A percentile compares a stretch with the other conserved stretches of the same genome.
Evolutionary conservation across 305 asterid species (phyloP).

Genomic region (Salvia sclarea): DNA sequence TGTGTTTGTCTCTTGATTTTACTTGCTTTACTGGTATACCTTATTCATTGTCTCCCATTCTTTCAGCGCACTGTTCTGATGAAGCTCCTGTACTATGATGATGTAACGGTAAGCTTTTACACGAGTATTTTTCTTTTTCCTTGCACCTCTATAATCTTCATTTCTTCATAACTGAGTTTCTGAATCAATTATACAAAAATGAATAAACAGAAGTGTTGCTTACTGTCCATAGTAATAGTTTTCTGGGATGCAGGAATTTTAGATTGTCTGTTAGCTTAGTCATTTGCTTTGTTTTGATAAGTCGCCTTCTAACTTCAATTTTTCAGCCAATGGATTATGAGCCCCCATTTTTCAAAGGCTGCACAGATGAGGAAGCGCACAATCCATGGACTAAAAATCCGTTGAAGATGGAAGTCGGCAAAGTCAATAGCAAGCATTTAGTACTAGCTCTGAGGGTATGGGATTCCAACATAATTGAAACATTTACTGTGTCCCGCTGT

Average conservation of each 20-base stretch:
- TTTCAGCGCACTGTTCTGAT: constrained; percentile 88
- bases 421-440: constrained; percentile 87
- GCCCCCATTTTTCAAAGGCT: constrained; percentile 92
- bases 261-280: constrained; percentile 10
- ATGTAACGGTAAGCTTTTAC: constrained; percentile 71
- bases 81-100: constrained; percentile 90
- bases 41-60: constrained; percentile 31
- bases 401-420: constrained; percentile 92
- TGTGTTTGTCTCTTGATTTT: constrained; percentile 17
- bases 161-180: constrained; percentile 8
- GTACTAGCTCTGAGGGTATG: constrained; percentile 83
- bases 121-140: background rate
- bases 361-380: constrained; percentile 79
- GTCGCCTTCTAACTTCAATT: constrained; percentile 28
- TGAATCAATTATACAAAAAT: constrained; percentile 2
- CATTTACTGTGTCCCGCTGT: constrained; percentile 15
- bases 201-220: constrained; percentile 5
- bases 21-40: constrained; percentile 22
- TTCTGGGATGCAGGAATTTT: background rate
- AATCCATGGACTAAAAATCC: constrained; percentile 84
- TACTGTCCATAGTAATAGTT: constrained; percentile 17
- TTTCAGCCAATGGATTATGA: constrained; percentile 95
- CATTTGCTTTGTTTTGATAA: constrained; percentile 21
- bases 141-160: constrained; percentile 7
- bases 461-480: constrained; percentile 21